phyloP scores from a whole-genome alignment of 495 filamentous ascomycete genomes.

The Penicillium taxi region DNA sequence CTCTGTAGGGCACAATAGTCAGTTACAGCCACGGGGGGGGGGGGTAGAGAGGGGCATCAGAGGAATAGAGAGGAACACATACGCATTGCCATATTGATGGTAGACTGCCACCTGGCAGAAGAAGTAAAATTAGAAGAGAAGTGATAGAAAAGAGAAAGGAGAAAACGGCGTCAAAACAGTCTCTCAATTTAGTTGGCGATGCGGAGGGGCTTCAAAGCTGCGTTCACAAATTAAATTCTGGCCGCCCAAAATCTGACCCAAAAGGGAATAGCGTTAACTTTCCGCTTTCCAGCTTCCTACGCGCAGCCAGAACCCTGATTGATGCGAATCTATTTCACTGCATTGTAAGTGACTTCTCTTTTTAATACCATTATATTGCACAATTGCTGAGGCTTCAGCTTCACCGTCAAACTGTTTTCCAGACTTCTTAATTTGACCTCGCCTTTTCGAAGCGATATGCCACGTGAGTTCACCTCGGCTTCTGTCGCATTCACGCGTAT shows the following conservation, averaged over 20 bases:
- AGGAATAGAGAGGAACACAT: slow-evolving; percentile 12
- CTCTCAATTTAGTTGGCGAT: slow-evolving; percentile 13
- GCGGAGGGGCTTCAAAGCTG: slow-evolving; percentile 18
- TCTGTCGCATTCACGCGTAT: slow-evolving; percentile 7
- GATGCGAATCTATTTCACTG: background rate
- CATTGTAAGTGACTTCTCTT: background rate
- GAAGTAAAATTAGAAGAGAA: slow-evolving; percentile 10
- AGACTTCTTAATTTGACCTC: slow-evolving; percentile 19
- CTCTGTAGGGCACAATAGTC: slow-evolving; percentile 36
- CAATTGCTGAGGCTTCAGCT: slow-evolving; percentile 4
- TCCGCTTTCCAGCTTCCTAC: slow-evolving; percentile 21
- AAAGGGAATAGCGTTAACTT: slow-evolving; percentile 28
- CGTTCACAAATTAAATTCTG: slow-evolving; percentile 28
- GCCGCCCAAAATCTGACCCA: slow-evolving; percentile 27
- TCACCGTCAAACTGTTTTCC: slow-evolving; percentile 32
- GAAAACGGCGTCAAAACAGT: slow-evolving; percentile 9
- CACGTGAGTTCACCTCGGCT: slow-evolving; percentile 27
- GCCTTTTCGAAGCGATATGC: slow-evolving; percentile 23
- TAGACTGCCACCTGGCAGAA: slow-evolving; percentile 30
- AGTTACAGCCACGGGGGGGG: slow-evolving; percentile 19
- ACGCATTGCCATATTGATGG: slow-evolving; percentile 60
- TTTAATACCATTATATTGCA: background rate
- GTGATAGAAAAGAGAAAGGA: slow-evolving; percentile 6
- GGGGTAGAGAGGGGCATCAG: slow-evolving; percentile 31
- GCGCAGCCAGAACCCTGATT: slow-evolving; percentile 6